A percentile compares a stretch with the other conserved stretches of the same genome.
Evolutionary conservation across 768 basidiomycete genomes (phyloP).

Genomic region (Paxillus ammoniavirescens): DNA sequence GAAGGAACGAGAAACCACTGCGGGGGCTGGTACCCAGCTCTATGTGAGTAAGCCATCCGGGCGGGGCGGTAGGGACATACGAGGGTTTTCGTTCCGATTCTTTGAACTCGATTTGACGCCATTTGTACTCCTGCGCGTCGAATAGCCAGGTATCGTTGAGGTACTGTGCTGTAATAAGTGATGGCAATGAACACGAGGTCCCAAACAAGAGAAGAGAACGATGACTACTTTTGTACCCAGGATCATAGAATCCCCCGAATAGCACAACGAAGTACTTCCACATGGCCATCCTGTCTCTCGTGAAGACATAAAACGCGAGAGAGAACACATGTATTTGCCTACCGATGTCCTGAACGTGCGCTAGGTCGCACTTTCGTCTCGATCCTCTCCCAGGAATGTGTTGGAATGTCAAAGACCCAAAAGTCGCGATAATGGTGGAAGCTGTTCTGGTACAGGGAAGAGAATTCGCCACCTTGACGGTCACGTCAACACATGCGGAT

Average conservation of each 20-base stretch:
- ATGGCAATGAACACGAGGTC: not conserved
- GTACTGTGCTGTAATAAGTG: conserved; percentile 58
- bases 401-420: conserved; percentile 81
- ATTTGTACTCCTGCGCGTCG: conserved; percentile 82
- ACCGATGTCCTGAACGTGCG: conserved; percentile 84
- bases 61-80: conserved; percentile 38
- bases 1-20: conserved; percentile 83
- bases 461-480: conserved; percentile 78
- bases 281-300: conserved; percentile 65
- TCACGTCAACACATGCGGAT: not conserved
- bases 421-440: conserved; percentile 91
- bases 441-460: conserved; percentile 75
- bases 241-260: conserved; percentile 91
- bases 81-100: conserved; percentile 73
- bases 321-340: conserved; percentile 11
- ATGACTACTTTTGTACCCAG: conserved; percentile 71
- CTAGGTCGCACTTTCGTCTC: conserved; percentile 81
- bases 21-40: conserved; percentile 46
- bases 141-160: conserved; percentile 85
- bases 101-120: conserved; percentile 74
- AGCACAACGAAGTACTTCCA: conserved; percentile 88
- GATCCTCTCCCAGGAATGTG: conserved; percentile 83
- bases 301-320: not conserved
- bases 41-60: not conserved
- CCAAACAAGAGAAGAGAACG: not conserved